These are phyloP conservation scores for Evernia prunastri DNA, from an alignment of 495 filamentous ascomycete genomes.

Conservation along the genomic window DNA sequence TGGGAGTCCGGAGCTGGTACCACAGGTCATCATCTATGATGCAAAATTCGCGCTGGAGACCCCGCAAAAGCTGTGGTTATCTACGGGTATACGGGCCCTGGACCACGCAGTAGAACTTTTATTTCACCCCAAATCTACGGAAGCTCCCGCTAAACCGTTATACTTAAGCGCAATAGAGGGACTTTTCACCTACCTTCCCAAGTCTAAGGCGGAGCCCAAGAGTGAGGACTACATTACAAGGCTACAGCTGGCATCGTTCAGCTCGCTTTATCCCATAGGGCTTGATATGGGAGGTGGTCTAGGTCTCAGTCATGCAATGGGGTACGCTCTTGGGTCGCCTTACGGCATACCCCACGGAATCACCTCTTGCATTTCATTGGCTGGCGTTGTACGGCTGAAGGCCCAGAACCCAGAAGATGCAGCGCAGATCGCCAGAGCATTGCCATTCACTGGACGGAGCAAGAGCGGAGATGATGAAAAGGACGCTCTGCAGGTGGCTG, in stretches of 20 bases:
- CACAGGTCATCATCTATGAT: slow-evolving; percentile 41
- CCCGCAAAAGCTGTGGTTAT: slow-evolving; percentile 37
- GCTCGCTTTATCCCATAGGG: slow-evolving; percentile 37
- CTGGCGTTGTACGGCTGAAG: slow-evolving; percentile 41
- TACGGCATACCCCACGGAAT: slow-evolving; percentile 47
- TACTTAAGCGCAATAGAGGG: slow-evolving; percentile 33
- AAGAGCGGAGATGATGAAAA: slow-evolving; percentile 32
- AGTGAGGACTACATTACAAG: slow-evolving; percentile 39
- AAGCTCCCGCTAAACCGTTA: slow-evolving; percentile 39
- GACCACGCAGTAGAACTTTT: slow-evolving; percentile 46
- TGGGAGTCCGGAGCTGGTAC: slow-evolving; percentile 31
- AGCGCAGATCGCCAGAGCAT: slow-evolving; percentile 36
- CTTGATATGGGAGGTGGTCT: slow-evolving; percentile 39
- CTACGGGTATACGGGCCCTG: slow-evolving; percentile 41
- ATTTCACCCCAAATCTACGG: slow-evolving; percentile 43
- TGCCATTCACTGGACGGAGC: slow-evolving; percentile 34
- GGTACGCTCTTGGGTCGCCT: slow-evolving; percentile 44
- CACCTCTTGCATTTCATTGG: slow-evolving; percentile 43
- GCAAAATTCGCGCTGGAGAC: slow-evolving; percentile 38
- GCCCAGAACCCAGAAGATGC: slow-evolving; percentile 36
- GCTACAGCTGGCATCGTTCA: slow-evolving; percentile 42
- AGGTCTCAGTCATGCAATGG: slow-evolving; percentile 41
- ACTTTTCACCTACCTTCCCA: slow-evolving; percentile 39
- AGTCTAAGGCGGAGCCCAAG: slow-evolving; percentile 34
- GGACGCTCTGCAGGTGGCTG: slow-evolving; percentile 22